Evolutionary conservation across 2,329 filamentous ascomycete genomes (phyloP), one percentile per base, ranked within the genome.

Genomic region (Seiridium cupressi): DNA sequence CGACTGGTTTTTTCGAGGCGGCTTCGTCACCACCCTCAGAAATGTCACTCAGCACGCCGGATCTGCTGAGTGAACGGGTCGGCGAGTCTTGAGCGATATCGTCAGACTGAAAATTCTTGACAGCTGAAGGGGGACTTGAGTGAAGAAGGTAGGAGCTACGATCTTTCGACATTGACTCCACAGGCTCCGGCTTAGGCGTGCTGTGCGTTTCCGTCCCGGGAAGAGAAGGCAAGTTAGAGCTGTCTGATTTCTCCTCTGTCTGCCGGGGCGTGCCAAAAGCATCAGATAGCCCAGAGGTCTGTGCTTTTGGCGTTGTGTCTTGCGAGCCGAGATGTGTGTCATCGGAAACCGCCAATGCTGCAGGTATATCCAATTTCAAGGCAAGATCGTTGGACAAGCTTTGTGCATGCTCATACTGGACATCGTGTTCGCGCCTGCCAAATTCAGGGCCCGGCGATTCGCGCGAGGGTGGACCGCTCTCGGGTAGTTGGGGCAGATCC

Each of bases 151-250:
- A 77, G 10, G 76, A 78, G 65, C 74, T 81, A 63, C 74, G 70
- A 61, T 78, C 73, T 64, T 78, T 79, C 5, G 75, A 76, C 61
- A 73, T 76, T 13, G 77, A 60, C 44, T 81, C 77, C 13, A 78
- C 63, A 4, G 75, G 71, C 35, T 73, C 73, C 26, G 76, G 74
- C 44, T 80, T 62, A 59, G 34, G 9, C 5, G 32, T 9, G 44
- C 6, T 34, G 13, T 31, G 42, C 10, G 36, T 31, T 7, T 38
- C 10, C 5, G 59, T 64, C 36, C 65, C 63, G 6, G 61, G 64
- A 8, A 66, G 57, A 51, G 62, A 51, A 8, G 63, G 57, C 3
- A 66, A 60, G n/a, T 56, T 36, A 4, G 61, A 55, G n/a, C 62
- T 56, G 6, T 61, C 63, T 38, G 44, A 11, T 47, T 57, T 40